phyloP scores from a whole-genome alignment of 2,329 filamentous ascomycete species.

The Pseudophaeomoniella oleicola region DNA sequence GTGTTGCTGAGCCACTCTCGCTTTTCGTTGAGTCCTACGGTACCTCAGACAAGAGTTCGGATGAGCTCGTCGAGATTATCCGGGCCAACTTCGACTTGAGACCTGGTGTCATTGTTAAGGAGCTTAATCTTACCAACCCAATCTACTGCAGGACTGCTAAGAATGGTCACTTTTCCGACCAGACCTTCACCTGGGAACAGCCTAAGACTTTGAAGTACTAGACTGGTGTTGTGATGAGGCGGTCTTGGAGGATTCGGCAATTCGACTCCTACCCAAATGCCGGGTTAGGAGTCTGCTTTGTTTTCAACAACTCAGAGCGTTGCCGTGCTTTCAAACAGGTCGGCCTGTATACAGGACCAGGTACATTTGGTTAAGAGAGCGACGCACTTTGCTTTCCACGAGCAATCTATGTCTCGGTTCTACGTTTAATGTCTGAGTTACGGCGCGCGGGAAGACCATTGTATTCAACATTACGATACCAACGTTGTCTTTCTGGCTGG shows the following conservation, averaged over 20 bases:
- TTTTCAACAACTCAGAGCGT: slow-evolving; percentile 37
- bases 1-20: slow-evolving; percentile 93
- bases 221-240: slow-evolving; percentile 24
- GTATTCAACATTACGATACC: slow-evolving; percentile 2
- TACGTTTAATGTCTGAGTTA: not conserved
- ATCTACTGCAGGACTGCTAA: slow-evolving; percentile 98
- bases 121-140: slow-evolving; percentile 85
- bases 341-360: no score
- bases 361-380: no score
- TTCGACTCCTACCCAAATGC: no score
- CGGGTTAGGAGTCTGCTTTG: slow-evolving; percentile 21
- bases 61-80: slow-evolving; percentile 92
- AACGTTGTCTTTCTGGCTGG: not conserved
- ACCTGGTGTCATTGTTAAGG: slow-evolving; percentile 95
- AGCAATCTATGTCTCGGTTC: no score
- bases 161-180: slow-evolving; percentile 99
- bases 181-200: slow-evolving; percentile 96
- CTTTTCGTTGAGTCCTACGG: slow-evolving; percentile 98
- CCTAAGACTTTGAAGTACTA: slow-evolving; percentile 91
- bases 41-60: slow-evolving; percentile 75
- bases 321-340: not conserved
- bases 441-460: not conserved
- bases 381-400: no score
- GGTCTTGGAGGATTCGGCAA: slow-evolving; percentile 30
- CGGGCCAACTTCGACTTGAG: slow-evolving; percentile 92